Base-by-base conservation (phyloP, 441 rosid genomes). In the Euphorbia schlechtendalii region DNA sequence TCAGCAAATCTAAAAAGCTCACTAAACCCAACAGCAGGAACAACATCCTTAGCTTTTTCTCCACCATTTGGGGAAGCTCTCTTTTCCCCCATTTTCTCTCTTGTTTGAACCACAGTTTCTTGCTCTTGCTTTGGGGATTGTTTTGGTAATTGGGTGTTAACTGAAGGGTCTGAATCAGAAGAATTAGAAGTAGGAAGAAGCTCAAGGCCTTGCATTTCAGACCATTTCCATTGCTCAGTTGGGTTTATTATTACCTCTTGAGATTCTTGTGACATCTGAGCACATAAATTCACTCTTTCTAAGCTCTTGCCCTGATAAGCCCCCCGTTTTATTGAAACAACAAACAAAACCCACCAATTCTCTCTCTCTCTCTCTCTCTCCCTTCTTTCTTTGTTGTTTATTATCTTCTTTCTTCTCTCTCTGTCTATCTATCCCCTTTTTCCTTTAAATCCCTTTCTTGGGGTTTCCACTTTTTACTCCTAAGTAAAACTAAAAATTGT, bases 161-260 rank as follows among this genome's bases (percentile, higher is more conserved):
- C 17, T 48, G 52, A 78, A 76, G 79, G 72, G 69, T 67, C 25
- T n/a, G n/a, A n/a, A n/a, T n/a, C n/a, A n/a, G n/a, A n/a, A 65
- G 57, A 57, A 53, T 63, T 65, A 73, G 81, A 36, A 70, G 74
- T 28, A 58, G 96, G 73, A 38, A 84, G 74, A 69, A 91, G 98
- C 76, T 94, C 99, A 77, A 91, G 92, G 51, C 98, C 96, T 87
- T 91, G 96, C 94, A 94, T 87, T 86, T 91, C 96, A 25, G 96
- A 85, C 94, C 98, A 94, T 79, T 83, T 88, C 98, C 96, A 94
- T 70, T 85, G 85, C 81, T 94, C 96, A 63, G 75, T 74, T 79
- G 84, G 74, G 74, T 80, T 84, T 84, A 81, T n/a, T n/a, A n/a
- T 80, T 81, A 84, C 88, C 81, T 85, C 89, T 62, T 80, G 68